phyloP scores from a whole-genome alignment of 345 rosid genomes.

The Capsella bursapastoris region DNA sequence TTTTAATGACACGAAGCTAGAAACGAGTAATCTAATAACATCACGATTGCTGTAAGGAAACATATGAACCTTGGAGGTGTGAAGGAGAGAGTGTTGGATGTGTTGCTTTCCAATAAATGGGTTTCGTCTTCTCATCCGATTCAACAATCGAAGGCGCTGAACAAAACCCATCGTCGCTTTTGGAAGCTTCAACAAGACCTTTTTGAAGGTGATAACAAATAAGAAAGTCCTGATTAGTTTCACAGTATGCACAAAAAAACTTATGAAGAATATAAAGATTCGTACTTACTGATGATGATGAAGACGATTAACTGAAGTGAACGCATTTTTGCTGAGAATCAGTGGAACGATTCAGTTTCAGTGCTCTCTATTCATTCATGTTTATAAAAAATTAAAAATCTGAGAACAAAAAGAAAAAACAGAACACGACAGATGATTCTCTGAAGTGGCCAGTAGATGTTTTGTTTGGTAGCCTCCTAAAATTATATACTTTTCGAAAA shows the following conservation, averaged over 20 bases:
- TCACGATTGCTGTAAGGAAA: background rate
- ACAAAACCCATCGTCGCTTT: conserved; percentile 71
- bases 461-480: conserved; percentile 31
- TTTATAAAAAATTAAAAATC: conserved; percentile 16
- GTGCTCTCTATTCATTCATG: conserved; percentile 1
- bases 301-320: conserved; percentile 33
- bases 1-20: conserved; percentile 15
- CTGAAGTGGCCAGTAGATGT: conserved; percentile 33
- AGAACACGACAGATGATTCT: conserved; percentile 40
- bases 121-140: conserved; percentile 47
- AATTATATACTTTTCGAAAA: conserved; percentile 11
- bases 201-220: background rate
- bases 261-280: conserved; percentile 3
- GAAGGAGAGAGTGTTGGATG: conserved; percentile 90
- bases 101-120: conserved; percentile 82
- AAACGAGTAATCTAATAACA: background rate
- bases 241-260: background rate
- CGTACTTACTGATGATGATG: conserved; percentile 31
- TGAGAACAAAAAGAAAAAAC: background rate
- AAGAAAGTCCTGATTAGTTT: conserved; percentile 18
- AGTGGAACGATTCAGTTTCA: conserved; percentile 31
- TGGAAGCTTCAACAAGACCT: conserved; percentile 51
- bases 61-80: conserved; percentile 67
- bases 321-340: conserved; percentile 35
- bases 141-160: conserved; percentile 58